Evolutionary conservation across 116 monocot genomes (phyloP).

Genomic region (Iris pallida): DNA sequence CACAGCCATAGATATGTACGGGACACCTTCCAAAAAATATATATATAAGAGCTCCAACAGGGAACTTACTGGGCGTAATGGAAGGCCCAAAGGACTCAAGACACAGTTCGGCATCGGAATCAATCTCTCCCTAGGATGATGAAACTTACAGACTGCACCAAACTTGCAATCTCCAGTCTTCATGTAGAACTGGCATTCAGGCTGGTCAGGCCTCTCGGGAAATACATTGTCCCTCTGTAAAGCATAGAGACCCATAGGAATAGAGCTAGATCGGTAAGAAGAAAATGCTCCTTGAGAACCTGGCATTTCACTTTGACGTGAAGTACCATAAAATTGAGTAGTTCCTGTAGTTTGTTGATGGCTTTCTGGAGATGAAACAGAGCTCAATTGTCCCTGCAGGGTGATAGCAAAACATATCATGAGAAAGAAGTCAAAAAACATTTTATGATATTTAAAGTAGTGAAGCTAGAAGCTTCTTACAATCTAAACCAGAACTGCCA

Average conservation of each 20-base stretch:
- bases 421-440: no score
- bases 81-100: slow-evolving; percentile 82
- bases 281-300: slow-evolving; percentile 54
- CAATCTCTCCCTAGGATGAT: slow-evolving; percentile 90
- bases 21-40: no score
- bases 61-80: slow-evolving; percentile 93
- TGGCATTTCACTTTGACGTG: slow-evolving; percentile 49
- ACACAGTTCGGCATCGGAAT: slow-evolving; percentile 81
- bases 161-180: no score
- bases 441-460: no score
- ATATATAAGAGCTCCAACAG: no score
- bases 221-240: slow-evolving; percentile 77
- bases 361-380: slow-evolving; percentile 56
- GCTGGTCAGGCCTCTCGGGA: slow-evolving; percentile 95
- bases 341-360: slow-evolving; percentile 41
- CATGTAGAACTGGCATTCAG: slow-evolving; percentile 98
- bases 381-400: slow-evolving; percentile 68
- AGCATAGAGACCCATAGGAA: slow-evolving; percentile 58
- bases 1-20: no score
- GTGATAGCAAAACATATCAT: no score
- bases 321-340: slow-evolving; percentile 37
- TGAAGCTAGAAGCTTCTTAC: no score
- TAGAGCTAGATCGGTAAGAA: slow-evolving; percentile 58
- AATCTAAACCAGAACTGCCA: no score
- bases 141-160: no score